Evolutionary conservation across 129 eudicot species (phyloP).

Genomic region (Artemisia annua): DNA sequence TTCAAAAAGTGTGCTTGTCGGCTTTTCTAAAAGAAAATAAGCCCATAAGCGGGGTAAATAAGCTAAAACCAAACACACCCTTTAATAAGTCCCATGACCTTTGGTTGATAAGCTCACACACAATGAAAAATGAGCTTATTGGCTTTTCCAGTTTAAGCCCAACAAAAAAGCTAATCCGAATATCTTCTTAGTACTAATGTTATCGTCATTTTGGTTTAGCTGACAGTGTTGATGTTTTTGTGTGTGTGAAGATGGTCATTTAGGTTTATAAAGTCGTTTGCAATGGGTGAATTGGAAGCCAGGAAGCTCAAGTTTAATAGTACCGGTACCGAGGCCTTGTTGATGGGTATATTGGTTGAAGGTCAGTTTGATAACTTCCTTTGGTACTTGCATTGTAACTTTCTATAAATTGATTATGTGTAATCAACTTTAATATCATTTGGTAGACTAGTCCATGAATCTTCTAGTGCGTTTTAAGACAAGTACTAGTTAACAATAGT

Average conservation of each 20-base stretch:
- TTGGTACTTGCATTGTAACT: slow-evolving; percentile 6
- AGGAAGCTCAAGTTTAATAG: slow-evolving; percentile 75
- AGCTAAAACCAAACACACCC: too few species aligned
- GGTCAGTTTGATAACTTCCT: slow-evolving; percentile 45
- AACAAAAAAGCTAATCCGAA: too few species aligned
- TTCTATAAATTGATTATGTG: background rate
- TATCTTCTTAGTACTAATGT: background rate
- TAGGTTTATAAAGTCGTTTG: slow-evolving; percentile 78
- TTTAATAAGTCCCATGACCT: too few species aligned
- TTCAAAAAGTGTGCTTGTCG: too few species aligned
- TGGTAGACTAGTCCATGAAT: background rate
- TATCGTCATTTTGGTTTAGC: background rate
- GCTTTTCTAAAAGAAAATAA: too few species aligned
- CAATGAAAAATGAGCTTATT: too few species aligned
- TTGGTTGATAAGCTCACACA: too few species aligned
- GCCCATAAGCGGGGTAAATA: too few species aligned
- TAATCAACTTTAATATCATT: slow-evolving; percentile 2
- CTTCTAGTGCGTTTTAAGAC: background rate
- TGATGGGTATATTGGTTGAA: slow-evolving; percentile 91
- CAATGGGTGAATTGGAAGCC: slow-evolving; percentile 78
- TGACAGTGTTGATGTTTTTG: slow-evolving; percentile 34
- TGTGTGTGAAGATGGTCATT: slow-evolving; percentile 84
- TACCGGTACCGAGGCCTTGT: slow-evolving; percentile 74
- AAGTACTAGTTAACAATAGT: too few species aligned
- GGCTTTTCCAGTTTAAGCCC: too few species aligned